These are phyloP conservation scores for Lipomyces sp. DNA, from an alignment of 805 yeast genomes.

Conservation along the genomic window DNA sequence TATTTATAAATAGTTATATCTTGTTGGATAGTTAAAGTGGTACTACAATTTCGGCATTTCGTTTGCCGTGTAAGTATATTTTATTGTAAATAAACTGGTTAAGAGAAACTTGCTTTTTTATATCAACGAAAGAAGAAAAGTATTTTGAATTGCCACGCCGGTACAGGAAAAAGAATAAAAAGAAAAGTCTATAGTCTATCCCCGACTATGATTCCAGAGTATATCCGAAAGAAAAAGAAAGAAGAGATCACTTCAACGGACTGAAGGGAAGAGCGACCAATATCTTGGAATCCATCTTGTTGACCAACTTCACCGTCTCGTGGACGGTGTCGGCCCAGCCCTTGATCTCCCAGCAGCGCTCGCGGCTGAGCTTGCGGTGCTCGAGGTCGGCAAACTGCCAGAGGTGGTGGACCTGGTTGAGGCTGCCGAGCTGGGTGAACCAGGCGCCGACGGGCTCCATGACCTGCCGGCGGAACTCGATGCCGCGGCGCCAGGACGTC, in stretches of 20 bases:
- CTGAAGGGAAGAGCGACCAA: constrained; percentile 43
- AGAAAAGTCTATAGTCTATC: too few relatives aligned
- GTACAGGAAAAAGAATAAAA: too few relatives aligned
- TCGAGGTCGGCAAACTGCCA: constrained; percentile 48
- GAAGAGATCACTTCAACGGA: constrained; percentile 36
- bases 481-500: constrained; percentile 42
- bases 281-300: constrained; percentile 41
- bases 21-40: too few relatives aligned
- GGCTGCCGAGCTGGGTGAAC: constrained; percentile 42
- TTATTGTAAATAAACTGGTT: too few relatives aligned
- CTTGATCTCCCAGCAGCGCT: constrained; percentile 44
- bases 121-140: too few relatives aligned
- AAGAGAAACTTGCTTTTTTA: too few relatives aligned
- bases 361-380: constrained; percentile 43
- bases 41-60: too few relatives aligned
- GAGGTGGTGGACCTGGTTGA: constrained; percentile 44
- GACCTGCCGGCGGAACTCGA: constrained; percentile 45
- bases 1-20: not conserved
- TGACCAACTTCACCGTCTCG: constrained; percentile 42
- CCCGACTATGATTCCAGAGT: too few relatives aligned
- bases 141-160: too few relatives aligned
- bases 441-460: constrained; percentile 50
- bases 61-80: too few relatives aligned
- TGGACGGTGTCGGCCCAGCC: constrained; percentile 48
- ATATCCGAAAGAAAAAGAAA: too few relatives aligned